These are phyloP conservation scores for Solanum lignicaule DNA, from an alignment of 257 asterid species.

Conservation along the genomic window DNA sequence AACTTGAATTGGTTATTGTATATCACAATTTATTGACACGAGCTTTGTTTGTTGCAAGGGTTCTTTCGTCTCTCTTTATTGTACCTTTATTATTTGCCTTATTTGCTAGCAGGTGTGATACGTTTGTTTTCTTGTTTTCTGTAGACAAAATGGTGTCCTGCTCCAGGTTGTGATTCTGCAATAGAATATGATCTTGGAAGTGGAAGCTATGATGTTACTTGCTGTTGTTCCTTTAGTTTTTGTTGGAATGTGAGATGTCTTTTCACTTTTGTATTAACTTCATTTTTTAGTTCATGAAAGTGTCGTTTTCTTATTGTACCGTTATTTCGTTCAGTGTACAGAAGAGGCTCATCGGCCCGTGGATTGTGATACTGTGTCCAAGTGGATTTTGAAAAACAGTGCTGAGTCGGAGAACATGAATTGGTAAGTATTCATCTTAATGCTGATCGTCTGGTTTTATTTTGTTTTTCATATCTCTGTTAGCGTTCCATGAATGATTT, in stretches of 20 bases:
- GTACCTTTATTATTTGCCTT: neutral
- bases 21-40: neutral
- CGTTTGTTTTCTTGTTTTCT: neutral
- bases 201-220: conserved; percentile 87
- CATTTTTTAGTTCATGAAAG: conserved; percentile 1
- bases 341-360: conserved; percentile 99
- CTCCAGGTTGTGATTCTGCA: conserved; percentile 95
- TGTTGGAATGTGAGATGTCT: conserved; percentile 91
- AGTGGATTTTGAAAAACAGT: conserved; percentile 91
- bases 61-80: neutral
- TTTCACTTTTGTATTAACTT: conserved; percentile 4
- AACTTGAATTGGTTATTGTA: neutral
- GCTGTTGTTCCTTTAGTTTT: conserved; percentile 83
- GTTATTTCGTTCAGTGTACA: conserved; percentile 55
- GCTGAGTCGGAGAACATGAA: conserved; percentile 99
- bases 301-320: neutral
- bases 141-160: conserved; percentile 99
- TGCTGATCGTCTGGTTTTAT: neutral
- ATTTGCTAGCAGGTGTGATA: neutral
- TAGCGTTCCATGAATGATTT: neutral
- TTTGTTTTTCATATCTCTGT: neutral
- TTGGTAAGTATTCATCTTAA: conserved; percentile 35
- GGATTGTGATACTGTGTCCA: conserved; percentile 84
- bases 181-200: conserved; percentile 87
- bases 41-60: neutral